Evolutionary conservation across 352 stramenopile species (phyloP).

Genomic region (Pythium phragmiticola): DNA sequence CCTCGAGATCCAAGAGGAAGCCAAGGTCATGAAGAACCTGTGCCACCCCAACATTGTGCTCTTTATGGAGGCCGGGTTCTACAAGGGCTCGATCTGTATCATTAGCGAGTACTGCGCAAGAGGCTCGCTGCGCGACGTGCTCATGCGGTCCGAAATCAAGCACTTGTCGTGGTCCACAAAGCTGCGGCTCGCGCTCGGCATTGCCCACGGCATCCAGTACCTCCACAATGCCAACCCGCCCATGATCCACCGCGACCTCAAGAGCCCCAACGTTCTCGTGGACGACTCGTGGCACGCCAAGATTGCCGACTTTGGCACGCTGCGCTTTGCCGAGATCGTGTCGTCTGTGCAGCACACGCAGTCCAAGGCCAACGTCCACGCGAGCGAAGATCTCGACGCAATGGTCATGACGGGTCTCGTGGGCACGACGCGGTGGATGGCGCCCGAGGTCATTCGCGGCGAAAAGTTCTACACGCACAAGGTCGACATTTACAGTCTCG

Average conservation of each 20-base stretch:
- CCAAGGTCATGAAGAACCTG: slow-evolving; percentile 76
- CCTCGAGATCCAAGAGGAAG: slow-evolving; percentile 81
- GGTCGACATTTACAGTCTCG: slow-evolving; percentile 89
- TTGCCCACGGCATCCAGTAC: slow-evolving; percentile 88
- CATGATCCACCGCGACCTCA: slow-evolving; percentile 92
- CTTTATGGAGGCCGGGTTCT: slow-evolving; percentile 88
- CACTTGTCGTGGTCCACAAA: slow-evolving; percentile 81
- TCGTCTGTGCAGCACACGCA: slow-evolving; percentile 55
- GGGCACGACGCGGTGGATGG: slow-evolving; percentile 89
- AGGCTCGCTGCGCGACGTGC: slow-evolving; percentile 93
- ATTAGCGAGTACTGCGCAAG: slow-evolving; percentile 95
- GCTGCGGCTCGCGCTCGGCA: slow-evolving; percentile 70
- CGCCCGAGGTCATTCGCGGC: slow-evolving; percentile 85
- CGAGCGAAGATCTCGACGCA: slow-evolving; percentile 14
- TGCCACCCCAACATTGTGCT: slow-evolving; percentile 87
- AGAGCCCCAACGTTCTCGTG: slow-evolving; percentile 89
- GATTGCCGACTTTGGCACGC: slow-evolving; percentile 89
- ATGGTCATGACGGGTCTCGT: slow-evolving; percentile 87
- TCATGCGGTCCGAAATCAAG: slow-evolving; percentile 75
- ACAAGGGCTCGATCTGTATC: slow-evolving; percentile 90
- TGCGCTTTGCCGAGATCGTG: slow-evolving; percentile 86
- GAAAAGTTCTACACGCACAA: slow-evolving; percentile 87
- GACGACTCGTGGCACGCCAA: slow-evolving; percentile 89
- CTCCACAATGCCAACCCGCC: slow-evolving; percentile 87
- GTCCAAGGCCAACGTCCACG: slow-evolving; percentile 20